Evolutionary conservation across 192 early-diverging fungal genomes (phyloP).

Genomic region (Cladochytrium replicatum): DNA sequence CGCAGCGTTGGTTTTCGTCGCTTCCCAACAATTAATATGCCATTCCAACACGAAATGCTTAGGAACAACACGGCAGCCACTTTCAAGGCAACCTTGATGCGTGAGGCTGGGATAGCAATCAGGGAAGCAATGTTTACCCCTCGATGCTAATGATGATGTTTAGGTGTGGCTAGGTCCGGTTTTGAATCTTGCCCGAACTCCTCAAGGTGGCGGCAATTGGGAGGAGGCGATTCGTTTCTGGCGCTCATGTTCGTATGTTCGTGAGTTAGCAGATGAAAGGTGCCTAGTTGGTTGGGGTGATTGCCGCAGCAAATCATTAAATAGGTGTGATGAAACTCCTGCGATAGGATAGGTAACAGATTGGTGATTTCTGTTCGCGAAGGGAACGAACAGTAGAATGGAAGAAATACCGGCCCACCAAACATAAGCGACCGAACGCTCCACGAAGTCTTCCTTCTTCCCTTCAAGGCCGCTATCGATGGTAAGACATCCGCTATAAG

Average conservation of each 20-base stretch:
- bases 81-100: conserved; percentile 40
- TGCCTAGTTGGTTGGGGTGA: conserved; percentile 37
- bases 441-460: conserved; percentile 48
- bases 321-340: too few species aligned
- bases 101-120: conserved; percentile 29
- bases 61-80: conserved; percentile 52
- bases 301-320: conserved; percentile 44
- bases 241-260: conserved; percentile 15
- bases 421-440: conserved; percentile 44
- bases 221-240: conserved; percentile 41
- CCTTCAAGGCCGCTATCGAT: conserved; percentile 42
- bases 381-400: conserved; percentile 37
- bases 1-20: conserved; percentile 18
- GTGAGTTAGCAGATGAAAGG: conserved; percentile 29
- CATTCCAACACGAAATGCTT: neutral
- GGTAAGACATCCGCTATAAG: too few species aligned
- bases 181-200: conserved; percentile 28
- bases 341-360: too few species aligned
- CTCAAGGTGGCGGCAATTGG: conserved; percentile 32
- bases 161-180: conserved; percentile 41
- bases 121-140: conserved; percentile 42
- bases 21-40: conserved; percentile 7
- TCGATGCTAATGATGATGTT: too few species aligned
- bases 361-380: too few species aligned
- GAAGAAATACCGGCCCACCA: conserved; percentile 13